These are phyloP conservation scores for Albatrellus ellisii DNA, from an alignment of 768 basidiomycete genomes.

Conservation along the genomic window DNA sequence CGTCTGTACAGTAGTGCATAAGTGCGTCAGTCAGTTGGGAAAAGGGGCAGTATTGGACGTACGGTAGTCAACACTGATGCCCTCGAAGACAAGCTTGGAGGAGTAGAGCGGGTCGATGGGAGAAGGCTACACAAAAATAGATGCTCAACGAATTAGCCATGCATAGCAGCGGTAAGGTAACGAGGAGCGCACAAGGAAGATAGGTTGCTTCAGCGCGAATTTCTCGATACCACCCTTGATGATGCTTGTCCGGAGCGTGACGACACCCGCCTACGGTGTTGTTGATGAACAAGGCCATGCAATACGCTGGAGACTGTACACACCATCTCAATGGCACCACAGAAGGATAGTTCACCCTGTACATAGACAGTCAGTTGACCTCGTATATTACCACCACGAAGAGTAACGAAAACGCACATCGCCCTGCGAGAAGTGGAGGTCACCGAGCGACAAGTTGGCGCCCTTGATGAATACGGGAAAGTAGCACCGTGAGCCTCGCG, in stretches of 20 bases:
- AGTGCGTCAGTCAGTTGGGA: neutral
- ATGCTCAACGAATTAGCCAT: neutral
- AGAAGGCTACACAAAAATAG: slow-evolving; percentile 34
- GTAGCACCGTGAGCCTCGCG: slow-evolving; percentile 61
- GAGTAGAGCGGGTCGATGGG: slow-evolving; percentile 67
- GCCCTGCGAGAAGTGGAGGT: slow-evolving; percentile 71
- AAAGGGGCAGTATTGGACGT: slow-evolving; percentile 17
- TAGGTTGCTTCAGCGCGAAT: slow-evolving; percentile 60
- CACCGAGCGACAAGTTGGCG: slow-evolving; percentile 67
- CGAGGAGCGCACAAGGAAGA: slow-evolving; percentile 42
- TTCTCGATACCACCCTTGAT: slow-evolving; percentile 67
- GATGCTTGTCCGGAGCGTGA: slow-evolving; percentile 59
- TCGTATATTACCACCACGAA: neutral
- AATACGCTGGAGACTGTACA: neutral
- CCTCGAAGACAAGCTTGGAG: slow-evolving; percentile 66
- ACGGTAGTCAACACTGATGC: slow-evolving; percentile 62
- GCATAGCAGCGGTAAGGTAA: neutral
- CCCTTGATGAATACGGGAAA: slow-evolving; percentile 70
- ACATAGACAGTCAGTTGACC: neutral
- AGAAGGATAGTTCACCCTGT: slow-evolving; percentile 46
- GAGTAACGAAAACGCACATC: slow-evolving; percentile 31
- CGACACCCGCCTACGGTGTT: slow-evolving; percentile 49
- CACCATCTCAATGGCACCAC: slow-evolving; percentile 70
- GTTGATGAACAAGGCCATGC: neutral
- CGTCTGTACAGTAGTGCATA: slow-evolving; percentile 28